Evolutionary conservation across 768 basidiomycete species (phyloP).

Genomic region (Pisolithus marmoratus): DNA sequence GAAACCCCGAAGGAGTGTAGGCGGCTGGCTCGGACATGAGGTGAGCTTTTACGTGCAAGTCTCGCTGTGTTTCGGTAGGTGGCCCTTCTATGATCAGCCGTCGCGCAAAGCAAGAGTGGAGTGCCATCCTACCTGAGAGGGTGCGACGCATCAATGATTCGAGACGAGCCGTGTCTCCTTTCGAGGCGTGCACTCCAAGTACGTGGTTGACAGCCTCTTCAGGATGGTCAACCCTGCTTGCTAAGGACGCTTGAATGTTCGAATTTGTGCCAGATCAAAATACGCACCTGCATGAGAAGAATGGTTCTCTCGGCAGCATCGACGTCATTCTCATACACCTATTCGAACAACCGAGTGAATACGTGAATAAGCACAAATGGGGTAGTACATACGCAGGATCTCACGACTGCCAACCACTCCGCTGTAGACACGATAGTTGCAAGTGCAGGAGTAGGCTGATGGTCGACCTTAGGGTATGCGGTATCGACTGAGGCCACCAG

Average conservation of each 20-base stretch:
- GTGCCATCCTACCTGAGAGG: slow-evolving; percentile 35
- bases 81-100: slow-evolving; percentile 10
- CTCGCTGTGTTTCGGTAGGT: slow-evolving; percentile 53
- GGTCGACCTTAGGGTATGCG: no score
- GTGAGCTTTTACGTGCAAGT: slow-evolving; percentile 69
- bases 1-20: no score
- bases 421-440: no score
- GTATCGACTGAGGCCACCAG: no score
- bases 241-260: slow-evolving; percentile 21
- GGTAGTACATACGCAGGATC: no score
- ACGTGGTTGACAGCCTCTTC: slow-evolving; percentile 41
- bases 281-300: slow-evolving; percentile 45
- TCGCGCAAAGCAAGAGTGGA: background rate
- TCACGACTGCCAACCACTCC: no score
- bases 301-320: slow-evolving; percentile 46
- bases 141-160: slow-evolving; percentile 42
- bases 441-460: no score
- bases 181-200: slow-evolving; percentile 43
- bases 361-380: no score
- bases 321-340: slow-evolving; percentile 46
- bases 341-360: background rate
- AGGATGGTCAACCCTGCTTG: slow-evolving; percentile 37
- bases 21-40: slow-evolving; percentile 26
- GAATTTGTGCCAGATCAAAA: background rate
- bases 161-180: slow-evolving; percentile 39